Percentiles rank a stretch among this genome's conserved stretches.
phyloP scores from a whole-genome alignment of 176 grass and related monocot species.

The Oryza meyeriana region DNA sequence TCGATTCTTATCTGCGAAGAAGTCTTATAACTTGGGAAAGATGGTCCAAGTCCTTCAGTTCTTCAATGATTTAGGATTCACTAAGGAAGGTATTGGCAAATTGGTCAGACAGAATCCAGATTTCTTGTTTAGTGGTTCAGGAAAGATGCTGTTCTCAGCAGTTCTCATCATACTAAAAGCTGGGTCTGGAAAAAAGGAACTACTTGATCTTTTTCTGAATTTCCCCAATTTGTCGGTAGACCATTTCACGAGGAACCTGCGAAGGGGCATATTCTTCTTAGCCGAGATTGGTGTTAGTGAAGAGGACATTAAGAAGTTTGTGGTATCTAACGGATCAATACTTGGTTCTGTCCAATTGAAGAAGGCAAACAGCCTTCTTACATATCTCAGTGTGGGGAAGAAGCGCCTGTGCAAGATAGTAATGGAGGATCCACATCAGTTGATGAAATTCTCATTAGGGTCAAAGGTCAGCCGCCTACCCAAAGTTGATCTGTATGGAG shows the following conservation, averaged over 20 bases:
- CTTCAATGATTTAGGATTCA: conserved; percentile 51
- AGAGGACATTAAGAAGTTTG: conserved; percentile 48
- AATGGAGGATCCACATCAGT: conserved; percentile 44
- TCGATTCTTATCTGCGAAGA: conserved; percentile 29
- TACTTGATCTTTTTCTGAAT: conserved; percentile 47
- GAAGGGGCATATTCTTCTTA: conserved; percentile 38
- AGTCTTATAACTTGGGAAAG: conserved; percentile 52
- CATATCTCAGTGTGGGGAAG: conserved; percentile 38
- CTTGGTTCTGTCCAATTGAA: conserved; percentile 48
- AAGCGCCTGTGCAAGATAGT: conserved; percentile 48
- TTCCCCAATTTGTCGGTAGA: conserved; percentile 45
- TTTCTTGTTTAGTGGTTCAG: conserved; percentile 64
- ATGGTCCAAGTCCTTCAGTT: conserved; percentile 51
- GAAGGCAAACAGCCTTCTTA: conserved; percentile 44
- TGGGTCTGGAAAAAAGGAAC: conserved; percentile 40
- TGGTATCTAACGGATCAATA: conserved; percentile 39
- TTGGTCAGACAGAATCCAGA: conserved; percentile 54
- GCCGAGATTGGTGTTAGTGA: conserved; percentile 21
- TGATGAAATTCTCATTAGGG: conserved; percentile 51
- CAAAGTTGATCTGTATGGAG: conserved; percentile 21
- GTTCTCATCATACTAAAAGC: conserved; percentile 51
- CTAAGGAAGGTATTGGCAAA: conserved; percentile 38
- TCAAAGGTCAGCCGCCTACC: conserved; percentile 41
- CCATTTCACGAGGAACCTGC: conserved; percentile 44
- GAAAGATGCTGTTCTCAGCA: conserved; percentile 38